Percentiles rank a stretch among this genome's conserved stretches.
Evolutionary conservation across 257 asterid genomes (phyloP).

Genomic region (Capsicum rhomboideum): DNA sequence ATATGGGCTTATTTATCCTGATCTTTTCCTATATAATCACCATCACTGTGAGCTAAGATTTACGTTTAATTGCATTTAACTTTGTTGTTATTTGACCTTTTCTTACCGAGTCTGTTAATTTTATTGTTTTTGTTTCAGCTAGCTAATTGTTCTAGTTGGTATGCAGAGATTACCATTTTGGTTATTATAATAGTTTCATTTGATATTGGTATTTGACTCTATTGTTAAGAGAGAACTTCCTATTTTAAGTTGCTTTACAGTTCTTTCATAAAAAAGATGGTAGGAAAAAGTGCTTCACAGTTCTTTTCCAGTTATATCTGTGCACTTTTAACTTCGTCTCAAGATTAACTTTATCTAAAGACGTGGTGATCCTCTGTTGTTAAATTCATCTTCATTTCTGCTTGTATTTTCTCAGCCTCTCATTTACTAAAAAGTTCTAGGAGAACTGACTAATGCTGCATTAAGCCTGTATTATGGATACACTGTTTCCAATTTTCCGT

Average conservation of each 20-base stretch:
- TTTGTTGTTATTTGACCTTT: not conserved
- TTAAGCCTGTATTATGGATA: not conserved
- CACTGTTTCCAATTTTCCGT: not conserved
- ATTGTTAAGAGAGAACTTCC: not conserved
- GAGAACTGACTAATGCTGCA: not conserved
- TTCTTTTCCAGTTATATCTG: not conserved
- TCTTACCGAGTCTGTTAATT: not conserved
- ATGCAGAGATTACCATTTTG: not conserved
- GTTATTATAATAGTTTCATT: not conserved
- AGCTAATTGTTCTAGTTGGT: not conserved
- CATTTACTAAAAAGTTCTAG: not conserved
- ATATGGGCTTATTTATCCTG: not conserved
- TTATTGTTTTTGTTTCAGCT: not conserved
- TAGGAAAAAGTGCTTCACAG: not conserved
- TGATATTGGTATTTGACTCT: not conserved
- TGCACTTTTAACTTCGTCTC: not conserved
- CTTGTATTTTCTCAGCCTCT: not conserved
- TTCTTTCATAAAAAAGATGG: not conserved
- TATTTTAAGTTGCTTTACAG: not conserved
- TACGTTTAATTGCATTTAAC: not conserved
- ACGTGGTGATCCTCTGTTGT: not conserved
- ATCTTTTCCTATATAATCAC: not conserved
- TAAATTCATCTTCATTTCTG: not conserved
- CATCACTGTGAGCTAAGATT: not conserved
- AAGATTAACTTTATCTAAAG: not conserved